Evolutionary conservation across 306 rosid species (phyloP).

Genomic region (Trifolium fragiferum): DNA sequence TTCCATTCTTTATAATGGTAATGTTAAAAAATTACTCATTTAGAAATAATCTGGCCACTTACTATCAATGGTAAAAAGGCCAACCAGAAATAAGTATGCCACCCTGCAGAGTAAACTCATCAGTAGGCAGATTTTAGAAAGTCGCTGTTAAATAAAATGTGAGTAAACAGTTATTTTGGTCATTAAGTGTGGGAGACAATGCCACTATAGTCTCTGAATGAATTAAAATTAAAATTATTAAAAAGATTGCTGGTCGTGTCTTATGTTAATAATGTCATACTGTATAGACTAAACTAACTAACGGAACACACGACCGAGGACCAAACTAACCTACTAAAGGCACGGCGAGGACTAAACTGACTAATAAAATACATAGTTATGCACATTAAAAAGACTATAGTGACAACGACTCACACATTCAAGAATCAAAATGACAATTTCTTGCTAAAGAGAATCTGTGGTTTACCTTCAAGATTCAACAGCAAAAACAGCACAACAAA

Average conservation of each 20-base stretch:
- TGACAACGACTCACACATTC: not conserved
- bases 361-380: too few relatives aligned
- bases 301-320: not conserved
- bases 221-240: too few relatives aligned
- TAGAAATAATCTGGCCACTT: conserved; percentile 48
- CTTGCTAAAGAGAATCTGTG: conserved; percentile 28
- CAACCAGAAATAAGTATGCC: conserved; percentile 95
- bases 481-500: conserved; percentile 90
- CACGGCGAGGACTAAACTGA: not conserved
- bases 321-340: not conserved
- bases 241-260: not conserved
- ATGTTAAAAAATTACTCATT: conserved; percentile 29
- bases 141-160: conserved; percentile 2
- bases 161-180: not conserved
- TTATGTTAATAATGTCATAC: not conserved
- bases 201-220: not conserved
- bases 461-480: conserved; percentile 72
- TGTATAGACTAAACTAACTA: too few relatives aligned
- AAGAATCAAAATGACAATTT: not conserved
- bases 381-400: not conserved
- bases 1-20: conserved; percentile 28
- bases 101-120: conserved; percentile 60
- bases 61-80: conserved; percentile 87
- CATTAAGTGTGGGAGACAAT: not conserved
- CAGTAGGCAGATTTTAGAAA: not conserved